Conservation (phyloP, 257 asterid genomes). For the Plantago major region DNA sequence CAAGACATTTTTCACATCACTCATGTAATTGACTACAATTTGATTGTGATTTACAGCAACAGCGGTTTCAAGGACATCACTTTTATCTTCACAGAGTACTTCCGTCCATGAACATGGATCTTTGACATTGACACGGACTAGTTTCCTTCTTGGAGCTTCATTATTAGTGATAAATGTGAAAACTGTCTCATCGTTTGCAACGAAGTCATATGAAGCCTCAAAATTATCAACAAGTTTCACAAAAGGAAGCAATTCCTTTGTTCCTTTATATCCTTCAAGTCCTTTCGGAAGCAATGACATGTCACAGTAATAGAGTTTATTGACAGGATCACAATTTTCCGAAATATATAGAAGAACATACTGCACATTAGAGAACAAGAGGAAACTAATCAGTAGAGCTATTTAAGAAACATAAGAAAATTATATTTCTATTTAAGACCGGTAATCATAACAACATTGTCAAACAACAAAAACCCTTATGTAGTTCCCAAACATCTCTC, state of each 20-base stretch:
- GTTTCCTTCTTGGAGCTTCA: constrained; percentile 88
- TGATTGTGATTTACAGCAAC: constrained; percentile 63
- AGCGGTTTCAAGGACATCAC: constrained; percentile 88
- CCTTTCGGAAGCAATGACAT: constrained; percentile 59
- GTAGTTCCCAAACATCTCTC: too few relatives aligned
- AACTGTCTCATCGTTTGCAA: constrained; percentile 73
- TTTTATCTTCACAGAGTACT: constrained; percentile 58
- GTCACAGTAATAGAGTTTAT: constrained; percentile 81
- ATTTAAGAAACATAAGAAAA: constrained; percentile 5
- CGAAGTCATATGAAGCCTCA: constrained; percentile 63
- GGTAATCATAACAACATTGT: too few relatives aligned
- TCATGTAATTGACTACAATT: constrained; percentile 62
- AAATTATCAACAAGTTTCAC: constrained; percentile 73
- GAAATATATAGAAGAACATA: constrained; percentile 58
- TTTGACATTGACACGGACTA: constrained; percentile 61
- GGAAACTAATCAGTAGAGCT: constrained; percentile 1
- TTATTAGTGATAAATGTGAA: constrained; percentile 84
- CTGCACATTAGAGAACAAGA: constrained; percentile 45
- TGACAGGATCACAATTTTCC: constrained; percentile 80
- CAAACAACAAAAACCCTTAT: too few relatives aligned
- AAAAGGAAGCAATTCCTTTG: constrained; percentile 59
- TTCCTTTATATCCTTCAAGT: constrained; percentile 58
- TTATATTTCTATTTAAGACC: too few relatives aligned
- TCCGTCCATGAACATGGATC: constrained; percentile 74
- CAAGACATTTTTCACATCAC: constrained; percentile 82